These are phyloP conservation scores for Metschnikowia noctiluminum DNA, from an alignment of 805 yeast species.

Conservation along the genomic window DNA sequence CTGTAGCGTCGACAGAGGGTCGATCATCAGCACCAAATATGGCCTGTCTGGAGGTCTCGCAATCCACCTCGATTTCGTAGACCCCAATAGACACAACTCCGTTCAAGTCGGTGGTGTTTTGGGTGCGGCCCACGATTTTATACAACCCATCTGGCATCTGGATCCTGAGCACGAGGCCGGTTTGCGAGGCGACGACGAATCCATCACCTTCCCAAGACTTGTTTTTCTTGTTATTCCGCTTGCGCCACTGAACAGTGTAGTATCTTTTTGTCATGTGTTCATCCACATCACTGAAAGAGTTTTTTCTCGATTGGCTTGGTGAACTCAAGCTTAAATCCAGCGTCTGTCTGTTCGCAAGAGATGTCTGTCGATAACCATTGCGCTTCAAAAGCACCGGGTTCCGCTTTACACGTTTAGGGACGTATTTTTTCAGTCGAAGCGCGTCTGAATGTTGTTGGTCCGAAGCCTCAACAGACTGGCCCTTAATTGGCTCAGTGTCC, in stretches of 20 bases:
- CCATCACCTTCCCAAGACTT: constrained; percentile 98
- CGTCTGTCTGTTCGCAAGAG: not conserved
- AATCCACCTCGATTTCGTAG: constrained; percentile 61
- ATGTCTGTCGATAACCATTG: not conserved
- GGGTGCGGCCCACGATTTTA: constrained; percentile 17
- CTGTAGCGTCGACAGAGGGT: not conserved
- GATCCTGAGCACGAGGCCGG: constrained; percentile 26
- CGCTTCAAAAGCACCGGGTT: constrained; percentile 3
- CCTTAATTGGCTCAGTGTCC: not conserved
- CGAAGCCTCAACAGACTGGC: not conserved
- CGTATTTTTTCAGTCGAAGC: not conserved
- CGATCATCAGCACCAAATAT: constrained; percentile 2
- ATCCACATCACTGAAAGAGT: not conserved
- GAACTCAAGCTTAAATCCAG: not conserved
- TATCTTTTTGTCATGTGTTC: constrained; percentile 3
- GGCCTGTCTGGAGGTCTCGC: constrained; percentile 12
- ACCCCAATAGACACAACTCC: constrained; percentile 48
- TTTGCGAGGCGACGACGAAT: constrained; percentile 33
- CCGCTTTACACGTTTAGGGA: constrained; percentile 2
- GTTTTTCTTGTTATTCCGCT: constrained; percentile 69
- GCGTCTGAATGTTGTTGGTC: not conserved
- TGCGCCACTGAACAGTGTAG: constrained; percentile 59
- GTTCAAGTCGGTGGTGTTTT: constrained; percentile 12
- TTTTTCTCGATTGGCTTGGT: not conserved
- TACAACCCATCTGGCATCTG: constrained; percentile 23